These are phyloP conservation scores for Amyloporia xantha DNA, from an alignment of 768 basidiomycete genomes.

Conservation along the genomic window DNA sequence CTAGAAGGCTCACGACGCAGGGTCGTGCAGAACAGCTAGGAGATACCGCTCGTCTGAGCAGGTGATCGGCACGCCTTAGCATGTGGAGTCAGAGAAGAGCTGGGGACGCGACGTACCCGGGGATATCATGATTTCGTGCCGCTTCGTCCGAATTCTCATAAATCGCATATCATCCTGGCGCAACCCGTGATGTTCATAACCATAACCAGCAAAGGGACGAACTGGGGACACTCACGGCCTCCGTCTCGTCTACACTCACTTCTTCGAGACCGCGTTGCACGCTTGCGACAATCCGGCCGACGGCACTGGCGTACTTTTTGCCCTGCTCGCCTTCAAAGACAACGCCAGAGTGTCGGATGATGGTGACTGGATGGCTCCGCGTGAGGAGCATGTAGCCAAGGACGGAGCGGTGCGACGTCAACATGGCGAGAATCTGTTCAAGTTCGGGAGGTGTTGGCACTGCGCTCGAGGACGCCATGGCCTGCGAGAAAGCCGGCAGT, in stretches of 20 bases:
- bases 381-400: constrained; percentile 84
- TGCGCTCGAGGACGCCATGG: background rate
- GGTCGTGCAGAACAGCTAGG: constrained; percentile 79
- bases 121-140: constrained; percentile 92
- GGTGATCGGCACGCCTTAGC: background rate
- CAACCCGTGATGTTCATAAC: too few species aligned
- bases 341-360: constrained; percentile 80
- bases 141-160: constrained; percentile 84
- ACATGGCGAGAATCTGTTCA: constrained; percentile 67
- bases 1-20: constrained; percentile 26
- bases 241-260: constrained; percentile 55
- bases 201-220: too few species aligned
- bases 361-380: constrained; percentile 62
- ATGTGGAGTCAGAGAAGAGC: too few species aligned
- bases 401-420: constrained; percentile 79
- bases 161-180: constrained; percentile 84
- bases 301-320: constrained; percentile 62
- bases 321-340: constrained; percentile 85
- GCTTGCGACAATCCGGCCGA: constrained; percentile 70
- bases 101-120: constrained; percentile 75
- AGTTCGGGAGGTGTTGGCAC: constrained; percentile 49
- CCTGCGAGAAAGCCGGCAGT: background rate
- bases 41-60: constrained; percentile 68
- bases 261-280: constrained; percentile 79
- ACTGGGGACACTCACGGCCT: constrained; percentile 48